Evolutionary conservation across 2,329 filamentous ascomycete species (phyloP), one percentile per base, ranked within the genome.

Genomic region (Ophiostoma perfectum): DNA sequence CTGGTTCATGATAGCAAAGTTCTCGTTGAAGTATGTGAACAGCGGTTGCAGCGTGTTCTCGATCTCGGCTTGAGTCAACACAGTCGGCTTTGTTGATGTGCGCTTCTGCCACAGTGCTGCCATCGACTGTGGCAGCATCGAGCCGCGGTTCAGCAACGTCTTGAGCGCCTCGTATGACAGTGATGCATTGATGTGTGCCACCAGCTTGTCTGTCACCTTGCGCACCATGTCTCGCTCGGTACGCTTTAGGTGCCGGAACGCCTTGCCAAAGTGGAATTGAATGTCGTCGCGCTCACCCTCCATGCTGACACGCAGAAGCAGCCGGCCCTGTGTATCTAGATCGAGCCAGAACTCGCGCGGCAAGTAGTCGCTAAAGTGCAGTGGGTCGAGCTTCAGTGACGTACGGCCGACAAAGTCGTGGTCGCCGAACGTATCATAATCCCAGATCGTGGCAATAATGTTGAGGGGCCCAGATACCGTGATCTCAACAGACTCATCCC

Each of bases 1-100:
- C 78, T 95, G 88, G 80, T 98, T 97, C 93, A 99, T 97, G 73
- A 98, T 97, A 70, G 93, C 92, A 78, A 99, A 99, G 75, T 99
- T 99, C 77, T 97, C 94, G 76, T 99, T 92, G 76, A 99, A 99
- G 78, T 99, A 99, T 67, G 88, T 86, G 76, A 97, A 95, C 0
- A 99, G 84, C 4, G 93, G 90, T 73, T 90, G 88, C 12, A 99
- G 81, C 0, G 92, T 92, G 73, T 89, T 89, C 72, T 92, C 90
- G 27, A 97, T 84, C 70, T 97, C 92, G 6, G 83, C 84, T 44
- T 86, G 85, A 0, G 91, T 90, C 9, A 90, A 44, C 18, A 44
- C 82, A 1, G 84, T 83, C 64, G 87, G 82, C 62, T 81, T 75
- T 6, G 81, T 78, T 0, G 86, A 86, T 67, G 82, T 79, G 45